Percentiles rank a stretch among this genome's conserved stretches.
Conservation (phyloP, 306 rosid species). For the Sicyos edulis region DNA sequence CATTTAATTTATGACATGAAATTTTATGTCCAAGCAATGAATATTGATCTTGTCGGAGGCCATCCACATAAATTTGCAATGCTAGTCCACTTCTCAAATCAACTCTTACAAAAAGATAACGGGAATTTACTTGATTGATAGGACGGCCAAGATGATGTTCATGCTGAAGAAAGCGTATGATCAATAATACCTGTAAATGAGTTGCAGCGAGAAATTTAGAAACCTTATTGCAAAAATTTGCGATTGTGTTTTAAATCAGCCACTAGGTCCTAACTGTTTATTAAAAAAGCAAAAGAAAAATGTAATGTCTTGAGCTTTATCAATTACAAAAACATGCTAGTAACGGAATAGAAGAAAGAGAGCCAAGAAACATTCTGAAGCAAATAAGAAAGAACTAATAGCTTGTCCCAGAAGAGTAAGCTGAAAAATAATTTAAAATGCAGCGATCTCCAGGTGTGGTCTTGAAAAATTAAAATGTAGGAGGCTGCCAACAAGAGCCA, state of each 20-base stretch:
- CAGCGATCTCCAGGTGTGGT: background rate
- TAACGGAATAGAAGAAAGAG: background rate
- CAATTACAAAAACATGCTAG: too few relatives aligned
- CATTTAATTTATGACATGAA: background rate
- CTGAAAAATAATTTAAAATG: background rate
- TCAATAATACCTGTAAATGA: constrained; percentile 57
- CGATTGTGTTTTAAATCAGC: background rate
- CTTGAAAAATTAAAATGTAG: background rate
- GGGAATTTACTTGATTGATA: constrained; percentile 67
- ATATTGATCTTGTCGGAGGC: background rate
- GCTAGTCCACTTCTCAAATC: constrained; percentile 3
- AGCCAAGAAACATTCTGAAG: constrained; percentile 7
- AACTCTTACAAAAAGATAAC: background rate
- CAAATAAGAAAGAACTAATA: background rate
- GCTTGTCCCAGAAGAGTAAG: background rate
- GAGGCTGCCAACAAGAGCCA: background rate
- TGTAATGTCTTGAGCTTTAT: too few relatives aligned
- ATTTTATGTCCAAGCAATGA: background rate
- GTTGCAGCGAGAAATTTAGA: constrained; percentile 17
- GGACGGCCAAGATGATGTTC: constrained; percentile 95
- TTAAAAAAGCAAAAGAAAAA: too few relatives aligned
- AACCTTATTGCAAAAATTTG: constrained; percentile 16
- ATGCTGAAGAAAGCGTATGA: constrained; percentile 90
- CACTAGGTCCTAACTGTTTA: background rate
- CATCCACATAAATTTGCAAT: background rate